Evolutionary conservation across 2,329 filamentous ascomycete genomes (phyloP), one percentile per base, ranked within the genome.

Genomic region (Beauveria rudraprayagi): DNA sequence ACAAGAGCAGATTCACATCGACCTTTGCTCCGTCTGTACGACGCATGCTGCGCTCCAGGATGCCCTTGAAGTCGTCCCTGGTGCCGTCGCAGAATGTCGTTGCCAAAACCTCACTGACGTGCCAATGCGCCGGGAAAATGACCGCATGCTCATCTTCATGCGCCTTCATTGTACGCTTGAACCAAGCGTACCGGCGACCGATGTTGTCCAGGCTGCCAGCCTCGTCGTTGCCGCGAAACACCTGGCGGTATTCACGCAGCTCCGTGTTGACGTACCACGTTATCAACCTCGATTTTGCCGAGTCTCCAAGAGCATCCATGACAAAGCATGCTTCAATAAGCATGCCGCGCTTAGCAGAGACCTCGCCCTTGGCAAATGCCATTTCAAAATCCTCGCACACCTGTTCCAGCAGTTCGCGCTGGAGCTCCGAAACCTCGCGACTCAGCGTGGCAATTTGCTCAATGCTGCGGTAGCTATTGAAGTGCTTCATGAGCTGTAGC

Each of bases 361-460:
- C 86, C 74, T 97, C 93, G 24, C 86, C 87, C 74, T 93, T 96
- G 22, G 92, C 88, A 74, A 97, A 99, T 0, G 90, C 89, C 62
- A 97, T 83, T 78, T 99, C 94, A 71, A 99, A 99, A 74, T 99
- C 94, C 75, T 97, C 94, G 72, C 94, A 99, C n/a, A 99, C 89
- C 75, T 99, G 94, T 77, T 99, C 94, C 61, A 97, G 78, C 62
- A 99, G 77, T 73, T 97, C 92, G 63, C 92, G 81, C 76, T 99
- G 94, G 65, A 99, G 81, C 68, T 97, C 94, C 6, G 92, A 89
- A 41, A 99, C 94, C 68, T 95, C 96, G 56, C 91, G 86, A 71
- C 91, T 96, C 65, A 99, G 80, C 0, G 90, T 90, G 30, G 94
- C 94, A 71, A 99, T 97, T 80, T 99, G 94, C 72, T 97, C 93